Evolutionary conservation across 805 yeast genomes (phyloP).

Genomic region (Isabelozyma pseudorhagii): DNA sequence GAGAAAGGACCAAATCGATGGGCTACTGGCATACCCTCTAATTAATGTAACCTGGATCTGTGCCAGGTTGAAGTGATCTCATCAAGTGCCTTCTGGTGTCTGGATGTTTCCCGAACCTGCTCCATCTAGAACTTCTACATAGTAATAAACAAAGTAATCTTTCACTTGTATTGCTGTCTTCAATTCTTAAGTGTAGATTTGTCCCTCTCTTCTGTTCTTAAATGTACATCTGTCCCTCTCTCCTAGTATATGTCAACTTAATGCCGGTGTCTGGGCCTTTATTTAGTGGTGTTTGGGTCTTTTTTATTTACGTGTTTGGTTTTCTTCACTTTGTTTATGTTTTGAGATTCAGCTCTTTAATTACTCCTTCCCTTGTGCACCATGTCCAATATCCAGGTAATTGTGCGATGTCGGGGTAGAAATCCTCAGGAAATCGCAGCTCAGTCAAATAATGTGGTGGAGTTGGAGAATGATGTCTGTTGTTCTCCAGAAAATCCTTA

Average conservation of each 20-base stretch:
- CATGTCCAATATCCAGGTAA: constrained; percentile 45
- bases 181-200: too few species aligned
- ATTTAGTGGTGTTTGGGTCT: too few species aligned
- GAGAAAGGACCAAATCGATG: too few species aligned
- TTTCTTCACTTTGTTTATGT: neutral
- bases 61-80: too few species aligned
- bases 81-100: too few species aligned
- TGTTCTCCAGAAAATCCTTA: constrained; percentile 18
- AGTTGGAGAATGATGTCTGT: constrained; percentile 36
- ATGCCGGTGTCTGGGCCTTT: neutral
- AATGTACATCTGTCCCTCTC: too few species aligned
- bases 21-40: too few species aligned
- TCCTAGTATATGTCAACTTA: neutral
- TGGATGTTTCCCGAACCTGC: too few species aligned
- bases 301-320: neutral
- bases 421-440: constrained; percentile 40
- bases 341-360: neutral
- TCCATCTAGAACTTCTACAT: too few species aligned
- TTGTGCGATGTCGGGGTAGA: constrained; percentile 54
- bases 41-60: too few species aligned
- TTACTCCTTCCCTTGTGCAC: constrained; percentile 5
- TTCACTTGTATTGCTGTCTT: too few species aligned
- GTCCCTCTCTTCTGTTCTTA: too few species aligned
- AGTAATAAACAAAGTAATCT: neutral
- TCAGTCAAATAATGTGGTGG: constrained; percentile 47